Percentiles rank a stretch among this genome's conserved stretches.
These are phyloP conservation scores for Curvularia verruculosa DNA, from an alignment of 2,329 filamentous ascomycete genomes.

Conservation along the genomic window DNA sequence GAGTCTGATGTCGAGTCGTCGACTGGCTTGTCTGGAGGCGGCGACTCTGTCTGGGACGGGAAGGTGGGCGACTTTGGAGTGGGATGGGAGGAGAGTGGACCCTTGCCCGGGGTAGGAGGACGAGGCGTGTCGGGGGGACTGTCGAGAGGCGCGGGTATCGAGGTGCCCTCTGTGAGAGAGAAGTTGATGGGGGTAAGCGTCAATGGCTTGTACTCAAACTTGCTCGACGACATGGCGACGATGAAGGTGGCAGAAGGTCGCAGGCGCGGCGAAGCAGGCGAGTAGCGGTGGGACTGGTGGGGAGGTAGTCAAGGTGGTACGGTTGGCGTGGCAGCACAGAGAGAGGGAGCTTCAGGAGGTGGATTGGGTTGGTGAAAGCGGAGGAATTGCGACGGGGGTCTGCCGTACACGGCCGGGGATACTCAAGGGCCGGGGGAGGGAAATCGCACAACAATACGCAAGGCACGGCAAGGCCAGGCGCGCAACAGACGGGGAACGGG, in stretches of 20 bases:
- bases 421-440: background rate
- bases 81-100: conserved; percentile 51
- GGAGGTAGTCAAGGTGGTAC: conserved; percentile 25
- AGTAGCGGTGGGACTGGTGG: conserved; percentile 6
- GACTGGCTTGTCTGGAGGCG: conserved; percentile 27
- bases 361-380: conserved; percentile 22
- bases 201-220: conserved; percentile 43
- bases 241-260: conserved; percentile 2
- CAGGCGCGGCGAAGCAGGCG: background rate
- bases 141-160: conserved; percentile 50
- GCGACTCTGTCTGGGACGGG: conserved; percentile 27
- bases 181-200: conserved; percentile 49
- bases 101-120: conserved; percentile 47
- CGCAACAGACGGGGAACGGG: background rate
- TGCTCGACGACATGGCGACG: conserved; percentile 36
- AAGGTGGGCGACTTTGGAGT: conserved; percentile 43
- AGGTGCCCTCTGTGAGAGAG: conserved; percentile 51
- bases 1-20: conserved; percentile 24
- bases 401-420: conserved; percentile 15
- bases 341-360: conserved; percentile 40
- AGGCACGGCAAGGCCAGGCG: background rate
- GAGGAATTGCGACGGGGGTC: conserved; percentile 32
- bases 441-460: background rate
- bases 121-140: conserved; percentile 49
- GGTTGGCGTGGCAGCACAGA: conserved; percentile 23